Percentiles rank a stretch among this genome's conserved stretches.
Conservation (phyloP, 768 basidiomycete species). For the Pholiota conissans region DNA sequence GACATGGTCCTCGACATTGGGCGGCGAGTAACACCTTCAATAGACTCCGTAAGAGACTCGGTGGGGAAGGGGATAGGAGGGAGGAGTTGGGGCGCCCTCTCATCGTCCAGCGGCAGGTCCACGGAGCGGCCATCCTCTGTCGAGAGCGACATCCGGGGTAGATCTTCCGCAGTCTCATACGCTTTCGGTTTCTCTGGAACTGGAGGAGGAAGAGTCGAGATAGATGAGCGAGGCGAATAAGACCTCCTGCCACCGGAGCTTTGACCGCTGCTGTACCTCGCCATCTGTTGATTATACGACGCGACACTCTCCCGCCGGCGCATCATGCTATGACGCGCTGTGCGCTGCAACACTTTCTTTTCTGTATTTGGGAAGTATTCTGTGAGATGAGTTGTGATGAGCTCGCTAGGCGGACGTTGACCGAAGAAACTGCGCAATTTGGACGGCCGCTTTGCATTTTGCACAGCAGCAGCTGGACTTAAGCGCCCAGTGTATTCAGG, state of each 20-base stretch:
- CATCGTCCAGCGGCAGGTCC: constrained; percentile 54
- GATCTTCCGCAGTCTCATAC: constrained; percentile 38
- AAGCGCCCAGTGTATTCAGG: constrained; percentile 47
- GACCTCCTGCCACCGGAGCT: constrained; percentile 44
- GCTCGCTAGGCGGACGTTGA: constrained; percentile 94
- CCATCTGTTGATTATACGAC: constrained; percentile 50
- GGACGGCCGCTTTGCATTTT: constrained; percentile 51
- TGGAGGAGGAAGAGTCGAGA: constrained; percentile 47
- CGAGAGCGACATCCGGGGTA: constrained; percentile 74
- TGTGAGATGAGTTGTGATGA: constrained; percentile 91
- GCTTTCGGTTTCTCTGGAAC: constrained; percentile 33
- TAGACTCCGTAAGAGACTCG: constrained; percentile 79
- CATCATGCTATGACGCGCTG: constrained; percentile 88
- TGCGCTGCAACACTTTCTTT: constrained; percentile 86
- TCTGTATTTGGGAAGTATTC: constrained; percentile 96
- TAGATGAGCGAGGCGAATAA: constrained; percentile 45
- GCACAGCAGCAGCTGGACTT: constrained; percentile 36
- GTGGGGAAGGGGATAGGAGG: constrained; percentile 79
- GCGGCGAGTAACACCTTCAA: constrained; percentile 48
- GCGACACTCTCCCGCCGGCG: constrained; percentile 53
- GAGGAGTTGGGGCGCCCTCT: constrained; percentile 54
- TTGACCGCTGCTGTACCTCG: constrained; percentile 64
- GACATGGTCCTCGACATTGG: constrained; percentile 47
- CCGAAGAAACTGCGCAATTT: constrained; percentile 97
- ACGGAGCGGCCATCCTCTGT: constrained; percentile 70